Evolutionary conservation across 2,329 filamentous ascomycete genomes (phyloP), one percentile per base, ranked within the genome.

Genomic region (Verticillium isaacii): DNA sequence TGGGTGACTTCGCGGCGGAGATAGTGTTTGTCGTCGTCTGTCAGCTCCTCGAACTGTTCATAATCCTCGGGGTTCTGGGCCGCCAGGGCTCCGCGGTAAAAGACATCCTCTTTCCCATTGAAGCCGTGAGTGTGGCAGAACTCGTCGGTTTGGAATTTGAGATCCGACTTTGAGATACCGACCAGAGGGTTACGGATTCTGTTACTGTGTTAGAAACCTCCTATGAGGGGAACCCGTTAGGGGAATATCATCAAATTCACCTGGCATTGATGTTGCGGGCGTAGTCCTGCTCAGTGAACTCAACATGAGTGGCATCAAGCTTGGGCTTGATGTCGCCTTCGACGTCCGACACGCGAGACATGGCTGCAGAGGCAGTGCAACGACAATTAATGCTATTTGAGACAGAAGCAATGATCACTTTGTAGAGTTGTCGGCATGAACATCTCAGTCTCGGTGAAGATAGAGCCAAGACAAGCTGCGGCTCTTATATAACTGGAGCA

Each of bases 81-180:
- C 64, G 86, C 85, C 59, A 78, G 62, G 76, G 74, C 74, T 29
- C 74, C 87, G 65, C 83, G 83, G 34, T 77, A 76, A 62, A 85
- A 68, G 5, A 72, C 59, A 67, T 82, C 68, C 23, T 82, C 74
- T 25, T 82, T 77, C 39, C 75, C 75, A 1, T 71, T 70, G 3
- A 86, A 72, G 9, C 77, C 77, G 58, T 80, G 78, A n/a, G 80
- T 71, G 3, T 69, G 64, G 54, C 82, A 84, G 69, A 87, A 89
- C 0, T 74, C 69, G 54, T 83, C 77, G 2, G 88, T 85, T 63
- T 85, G 77, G 23, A 73, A 71, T 45, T 88, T 71, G 15, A 89
- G 78, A 59, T 81, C 72, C 1, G 82, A 75, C 32, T 79, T 77
- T 2, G 81, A 76, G 8, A 88, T 77, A 0, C 79, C 82, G 2